A percentile compares a stretch with the other conserved stretches of the same genome.
phyloP scores from a whole-genome alignment of 306 rosid genomes.

The Trifolium dubium region DNA sequence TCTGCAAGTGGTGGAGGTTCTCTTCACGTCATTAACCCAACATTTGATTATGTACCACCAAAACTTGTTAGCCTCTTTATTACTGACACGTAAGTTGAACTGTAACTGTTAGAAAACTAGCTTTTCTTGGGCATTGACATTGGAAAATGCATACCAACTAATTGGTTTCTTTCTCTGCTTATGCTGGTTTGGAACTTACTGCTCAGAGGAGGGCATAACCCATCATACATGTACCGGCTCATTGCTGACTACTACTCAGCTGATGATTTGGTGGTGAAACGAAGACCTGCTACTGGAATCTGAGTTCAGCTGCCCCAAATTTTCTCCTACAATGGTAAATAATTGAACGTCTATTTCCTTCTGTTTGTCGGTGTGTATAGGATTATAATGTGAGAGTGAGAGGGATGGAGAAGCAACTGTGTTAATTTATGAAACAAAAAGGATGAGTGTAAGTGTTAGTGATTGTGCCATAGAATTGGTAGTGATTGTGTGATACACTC shows the following conservation, averaged over 20 bases:
- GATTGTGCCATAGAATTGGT: background rate
- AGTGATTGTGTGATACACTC: no score
- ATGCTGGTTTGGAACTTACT: constrained; percentile 36
- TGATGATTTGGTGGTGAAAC: constrained; percentile 86
- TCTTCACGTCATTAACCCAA: constrained; percentile 87
- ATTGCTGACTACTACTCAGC: constrained; percentile 96
- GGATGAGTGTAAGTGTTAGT: background rate
- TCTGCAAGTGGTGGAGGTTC: constrained; percentile 73
- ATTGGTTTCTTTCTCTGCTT: constrained; percentile 34
- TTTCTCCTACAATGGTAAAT: constrained; percentile 51
- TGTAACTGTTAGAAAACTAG: constrained; percentile 6
- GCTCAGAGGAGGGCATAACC: constrained; percentile 92
- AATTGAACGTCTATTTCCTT: background rate
- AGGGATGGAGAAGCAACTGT: constrained; percentile 21
- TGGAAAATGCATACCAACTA: constrained; percentile 25
- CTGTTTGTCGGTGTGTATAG: background rate
- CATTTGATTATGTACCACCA: constrained; percentile 96
- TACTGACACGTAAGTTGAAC: constrained; percentile 92
- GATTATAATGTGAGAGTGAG: constrained; percentile 21
- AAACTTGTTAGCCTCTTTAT: constrained; percentile 87
- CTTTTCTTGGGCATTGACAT: constrained; percentile 14
- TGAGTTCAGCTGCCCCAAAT: constrained; percentile 49
- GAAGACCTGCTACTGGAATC: constrained; percentile 58
- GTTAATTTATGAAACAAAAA: constrained; percentile 12
- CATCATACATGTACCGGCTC: constrained; percentile 96